Conservation (phyloP, 495 filamentous ascomycete species). For the Podospora pseudocomata region DNA sequence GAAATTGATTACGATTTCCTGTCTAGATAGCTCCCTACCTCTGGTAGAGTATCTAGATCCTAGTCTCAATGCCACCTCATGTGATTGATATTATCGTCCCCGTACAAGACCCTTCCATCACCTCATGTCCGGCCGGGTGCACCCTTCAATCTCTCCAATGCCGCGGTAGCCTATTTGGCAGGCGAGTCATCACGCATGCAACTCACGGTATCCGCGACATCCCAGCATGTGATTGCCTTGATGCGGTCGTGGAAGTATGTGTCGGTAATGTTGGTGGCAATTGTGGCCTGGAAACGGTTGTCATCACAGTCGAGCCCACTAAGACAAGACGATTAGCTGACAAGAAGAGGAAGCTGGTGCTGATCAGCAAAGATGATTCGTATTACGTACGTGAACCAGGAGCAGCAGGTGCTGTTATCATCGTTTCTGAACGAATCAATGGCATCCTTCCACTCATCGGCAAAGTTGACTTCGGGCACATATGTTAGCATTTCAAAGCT, state of each 20-base stretch:
- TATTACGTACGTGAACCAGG: background rate
- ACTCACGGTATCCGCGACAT: background rate
- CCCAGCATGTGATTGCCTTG: background rate
- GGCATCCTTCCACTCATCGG: background rate
- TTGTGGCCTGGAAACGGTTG: background rate
- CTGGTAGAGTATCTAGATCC: background rate
- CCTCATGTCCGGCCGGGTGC: too few relatives aligned
- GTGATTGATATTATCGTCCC: too few relatives aligned
- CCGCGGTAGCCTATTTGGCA: background rate
- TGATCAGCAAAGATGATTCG: too few relatives aligned
- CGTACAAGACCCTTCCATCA: too few relatives aligned
- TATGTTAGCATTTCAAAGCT: background rate
- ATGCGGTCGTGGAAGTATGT: background rate
- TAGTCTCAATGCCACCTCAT: background rate
- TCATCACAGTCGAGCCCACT: background rate
- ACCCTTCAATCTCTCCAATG: too few relatives aligned
- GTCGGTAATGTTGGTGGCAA: background rate
- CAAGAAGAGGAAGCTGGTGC: background rate
- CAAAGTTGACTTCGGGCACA: background rate
- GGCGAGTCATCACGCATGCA: background rate
- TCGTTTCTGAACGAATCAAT: background rate
- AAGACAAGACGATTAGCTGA: background rate
- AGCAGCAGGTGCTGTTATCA: background rate
- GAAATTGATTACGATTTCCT: background rate
- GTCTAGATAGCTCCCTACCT: background rate